A percentile compares a stretch with the other conserved stretches of the same genome.
Conservation (phyloP, 73 alveolate genomes). For the Tetrahymena thermophila region DNA sequence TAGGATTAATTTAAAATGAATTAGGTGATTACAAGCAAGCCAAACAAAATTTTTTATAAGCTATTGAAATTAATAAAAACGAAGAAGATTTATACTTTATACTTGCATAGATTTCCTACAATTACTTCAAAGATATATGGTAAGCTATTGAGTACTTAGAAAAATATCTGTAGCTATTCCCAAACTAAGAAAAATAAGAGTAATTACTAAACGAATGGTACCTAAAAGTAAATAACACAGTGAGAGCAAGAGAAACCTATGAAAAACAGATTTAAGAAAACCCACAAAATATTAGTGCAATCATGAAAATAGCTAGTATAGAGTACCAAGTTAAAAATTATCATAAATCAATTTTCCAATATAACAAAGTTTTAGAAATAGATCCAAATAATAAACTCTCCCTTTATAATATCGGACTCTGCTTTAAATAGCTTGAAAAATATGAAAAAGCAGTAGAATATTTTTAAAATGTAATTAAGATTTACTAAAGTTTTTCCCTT, state of each 20-base stretch:
- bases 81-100: background rate
- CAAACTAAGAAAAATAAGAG: background rate
- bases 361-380: background rate
- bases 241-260: background rate
- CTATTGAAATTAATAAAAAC: background rate
- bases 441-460: background rate
- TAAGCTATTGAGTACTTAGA: background rate
- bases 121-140: background rate
- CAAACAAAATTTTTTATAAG: background rate
- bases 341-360: background rate
- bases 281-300: background rate
- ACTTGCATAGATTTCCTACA: background rate
- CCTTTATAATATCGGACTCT: background rate
- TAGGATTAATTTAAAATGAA: background rate
- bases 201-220: background rate
- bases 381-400: background rate
- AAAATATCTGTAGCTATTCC: background rate
- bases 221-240: background rate
- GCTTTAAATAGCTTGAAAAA: background rate
- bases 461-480: background rate
- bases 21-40: background rate
- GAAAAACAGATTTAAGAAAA: background rate
- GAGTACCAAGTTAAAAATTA: background rate
- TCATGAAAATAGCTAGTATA: background rate
- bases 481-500: background rate